Evolutionary conservation across 805 yeast species (phyloP).

Genomic region (Deakozyma indianensis): DNA sequence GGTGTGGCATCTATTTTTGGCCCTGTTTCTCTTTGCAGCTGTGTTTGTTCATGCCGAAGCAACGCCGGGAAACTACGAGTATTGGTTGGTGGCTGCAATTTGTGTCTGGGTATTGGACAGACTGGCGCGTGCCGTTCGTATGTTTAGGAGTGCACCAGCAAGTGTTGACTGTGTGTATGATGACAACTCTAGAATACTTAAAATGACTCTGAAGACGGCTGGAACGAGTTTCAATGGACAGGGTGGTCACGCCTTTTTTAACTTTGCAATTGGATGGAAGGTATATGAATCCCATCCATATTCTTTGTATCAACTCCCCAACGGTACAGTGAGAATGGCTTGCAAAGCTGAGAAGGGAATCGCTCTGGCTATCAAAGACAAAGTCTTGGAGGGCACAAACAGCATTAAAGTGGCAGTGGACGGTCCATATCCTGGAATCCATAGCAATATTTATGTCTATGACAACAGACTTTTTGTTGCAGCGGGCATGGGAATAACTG

Average conservation of each 20-base stretch:
- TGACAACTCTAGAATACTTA: background rate
- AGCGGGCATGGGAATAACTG: background rate
- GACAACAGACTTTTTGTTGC: background rate
- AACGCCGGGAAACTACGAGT: background rate
- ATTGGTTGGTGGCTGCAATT: conserved; percentile 24
- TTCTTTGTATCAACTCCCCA: background rate
- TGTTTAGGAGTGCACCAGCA: conserved; percentile 14
- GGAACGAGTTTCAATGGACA: background rate
- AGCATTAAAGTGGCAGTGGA: background rate
- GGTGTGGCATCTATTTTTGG: background rate
- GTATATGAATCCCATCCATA: background rate
- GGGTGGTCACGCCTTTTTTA: background rate
- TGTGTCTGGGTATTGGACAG: conserved; percentile 61
- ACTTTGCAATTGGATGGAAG: background rate
- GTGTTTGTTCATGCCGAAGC: background rate
- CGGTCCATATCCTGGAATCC: background rate
- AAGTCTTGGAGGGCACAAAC: background rate
- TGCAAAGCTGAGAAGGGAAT: background rate
- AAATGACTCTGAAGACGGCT: background rate
- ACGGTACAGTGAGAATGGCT: background rate
- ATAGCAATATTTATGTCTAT: background rate
- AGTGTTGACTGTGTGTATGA: background rate
- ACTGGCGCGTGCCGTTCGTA: conserved; percentile 36
- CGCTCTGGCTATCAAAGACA: background rate
- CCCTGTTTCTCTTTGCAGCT: background rate